phyloP scores from a whole-genome alignment of 2,329 filamentous ascomycete genomes.

The Ascomycota sp. region DNA sequence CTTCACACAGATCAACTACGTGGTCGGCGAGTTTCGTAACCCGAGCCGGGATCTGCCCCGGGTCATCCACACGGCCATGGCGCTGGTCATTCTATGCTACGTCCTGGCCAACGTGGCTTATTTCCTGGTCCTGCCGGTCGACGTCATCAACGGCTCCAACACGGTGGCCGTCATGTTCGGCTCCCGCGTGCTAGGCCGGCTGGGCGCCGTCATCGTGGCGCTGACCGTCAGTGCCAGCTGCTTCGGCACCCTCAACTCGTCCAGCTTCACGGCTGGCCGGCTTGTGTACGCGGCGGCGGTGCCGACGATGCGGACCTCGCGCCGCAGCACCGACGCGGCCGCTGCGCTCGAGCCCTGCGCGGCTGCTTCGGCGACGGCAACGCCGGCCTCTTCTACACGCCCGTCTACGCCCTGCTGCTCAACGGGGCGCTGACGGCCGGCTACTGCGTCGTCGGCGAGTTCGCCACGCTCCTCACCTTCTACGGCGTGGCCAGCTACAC shows the following conservation, averaged over 20 bases:
- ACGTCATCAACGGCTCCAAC: conserved; percentile 67
- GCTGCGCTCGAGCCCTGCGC: conserved; percentile 36
- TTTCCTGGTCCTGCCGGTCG: conserved; percentile 74
- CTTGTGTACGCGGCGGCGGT: conserved; percentile 78
- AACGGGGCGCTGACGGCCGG: conserved; percentile 53
- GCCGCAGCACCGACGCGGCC: conserved; percentile 28
- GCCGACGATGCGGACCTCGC: conserved; percentile 18
- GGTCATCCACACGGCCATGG: conserved; percentile 92
- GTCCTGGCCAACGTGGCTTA: conserved; percentile 83
- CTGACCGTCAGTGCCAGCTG: conserved; percentile 81
- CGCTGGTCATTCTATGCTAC: conserved; percentile 78
- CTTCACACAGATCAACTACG: conserved; percentile 64
- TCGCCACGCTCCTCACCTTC: conserved; percentile 80
- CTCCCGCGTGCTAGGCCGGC: conserved; percentile 65
- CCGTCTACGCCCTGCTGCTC: conserved; percentile 75
- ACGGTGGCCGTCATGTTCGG: conserved; percentile 95
- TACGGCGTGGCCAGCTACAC: conserved; percentile 94
- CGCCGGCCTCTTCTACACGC: conserved; percentile 73
- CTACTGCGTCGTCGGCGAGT: conserved; percentile 78
- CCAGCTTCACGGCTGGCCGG: conserved; percentile 79
- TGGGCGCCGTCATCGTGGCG: conserved; percentile 67
- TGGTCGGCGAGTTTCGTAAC: conserved; percentile 90
- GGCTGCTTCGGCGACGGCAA: conserved; percentile 55
- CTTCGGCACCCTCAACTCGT: conserved; percentile 86
- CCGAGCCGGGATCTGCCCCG: conserved; percentile 74